These are phyloP conservation scores for Austroboletus rostrupii DNA, from an alignment of 1,284 basidiomycete species.

Conservation along the genomic window DNA sequence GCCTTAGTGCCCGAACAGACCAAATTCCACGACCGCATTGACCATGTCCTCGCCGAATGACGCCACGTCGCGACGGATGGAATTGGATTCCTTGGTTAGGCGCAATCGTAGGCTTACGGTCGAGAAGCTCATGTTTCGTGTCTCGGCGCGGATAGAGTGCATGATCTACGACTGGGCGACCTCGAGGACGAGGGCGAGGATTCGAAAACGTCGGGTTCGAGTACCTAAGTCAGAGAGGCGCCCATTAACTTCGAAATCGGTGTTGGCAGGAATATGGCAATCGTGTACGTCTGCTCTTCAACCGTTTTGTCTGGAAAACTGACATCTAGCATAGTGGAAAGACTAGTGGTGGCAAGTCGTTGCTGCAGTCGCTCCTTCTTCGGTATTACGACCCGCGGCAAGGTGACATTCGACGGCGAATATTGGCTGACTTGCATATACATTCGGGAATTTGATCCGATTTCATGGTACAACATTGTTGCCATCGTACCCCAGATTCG, in stretches of 20 bases:
- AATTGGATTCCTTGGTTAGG: conserved; percentile 59
- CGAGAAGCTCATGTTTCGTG: conserved; percentile 92
- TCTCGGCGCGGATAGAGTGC: conserved; percentile 90
- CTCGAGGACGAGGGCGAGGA: too few relatives aligned
- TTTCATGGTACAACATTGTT: conserved; percentile 83
- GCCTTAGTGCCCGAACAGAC: conserved; percentile 85
- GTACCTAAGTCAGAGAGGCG: conserved; percentile 81
- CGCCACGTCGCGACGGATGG: conserved; percentile 53
- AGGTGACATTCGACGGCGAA: conserved; percentile 75
- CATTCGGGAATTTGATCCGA: conserved; percentile 78
- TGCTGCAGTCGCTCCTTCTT: conserved; percentile 83
- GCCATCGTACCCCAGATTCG: conserved; percentile 80
- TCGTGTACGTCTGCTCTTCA: conserved; percentile 62
- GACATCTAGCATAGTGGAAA: conserved; percentile 54
- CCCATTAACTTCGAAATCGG: conserved; percentile 74
- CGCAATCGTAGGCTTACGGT: conserved; percentile 71
- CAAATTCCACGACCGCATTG: conserved; percentile 68
- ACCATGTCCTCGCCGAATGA: conserved; percentile 67
- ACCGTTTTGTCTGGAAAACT: background rate
- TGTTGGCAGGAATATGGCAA: conserved; percentile 84
- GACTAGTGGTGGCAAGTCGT: conserved; percentile 90
- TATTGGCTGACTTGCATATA: conserved; percentile 38
- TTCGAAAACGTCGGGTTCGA: conserved; percentile 79
- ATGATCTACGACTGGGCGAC: conserved; percentile 71
- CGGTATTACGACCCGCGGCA: conserved; percentile 94